Conservation (phyloP, 805 yeast genomes). For the Wickerhamiella sergipiensis region DNA sequence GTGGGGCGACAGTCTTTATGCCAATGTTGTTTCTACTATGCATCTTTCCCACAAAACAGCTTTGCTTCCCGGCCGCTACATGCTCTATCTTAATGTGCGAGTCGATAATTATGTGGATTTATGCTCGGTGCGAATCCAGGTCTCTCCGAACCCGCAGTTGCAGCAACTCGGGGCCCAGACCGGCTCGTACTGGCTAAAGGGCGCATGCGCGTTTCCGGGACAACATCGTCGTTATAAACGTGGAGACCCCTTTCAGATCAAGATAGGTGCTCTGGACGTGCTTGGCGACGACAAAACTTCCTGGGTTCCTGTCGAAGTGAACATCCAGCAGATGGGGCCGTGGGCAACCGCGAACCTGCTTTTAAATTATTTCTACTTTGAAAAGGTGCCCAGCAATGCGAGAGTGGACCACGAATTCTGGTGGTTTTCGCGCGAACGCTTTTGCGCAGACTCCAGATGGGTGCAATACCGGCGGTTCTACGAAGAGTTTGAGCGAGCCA, state of each 20-base stretch:
- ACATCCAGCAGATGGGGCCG: constrained; percentile 22
- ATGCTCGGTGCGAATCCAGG: constrained; percentile 2
- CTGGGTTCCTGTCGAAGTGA: constrained; percentile 19
- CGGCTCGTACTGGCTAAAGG: not conserved
- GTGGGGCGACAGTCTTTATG: constrained; percentile 11
- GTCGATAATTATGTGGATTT: constrained; percentile 4
- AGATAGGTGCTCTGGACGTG: constrained; percentile 9
- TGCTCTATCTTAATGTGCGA: constrained; percentile 3
- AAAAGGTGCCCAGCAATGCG: not conserved
- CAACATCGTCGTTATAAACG: constrained; percentile 1
- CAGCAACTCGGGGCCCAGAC: constrained; percentile 6
- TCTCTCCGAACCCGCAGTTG: not conserved
- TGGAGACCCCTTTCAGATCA: constrained; percentile 4
- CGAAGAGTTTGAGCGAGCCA: not conserved
- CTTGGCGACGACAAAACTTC: not conserved
- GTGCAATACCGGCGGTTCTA: not conserved
- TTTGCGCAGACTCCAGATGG: not conserved
- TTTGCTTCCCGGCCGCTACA: constrained; percentile 4
- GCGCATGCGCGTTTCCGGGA: not conserved
- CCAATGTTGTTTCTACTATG: constrained; percentile 10
- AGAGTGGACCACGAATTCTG: not conserved
- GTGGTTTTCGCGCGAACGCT: not conserved
- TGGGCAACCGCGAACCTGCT: constrained; percentile 1
- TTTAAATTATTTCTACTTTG: not conserved
- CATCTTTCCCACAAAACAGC: constrained; percentile 4